Base-by-base conservation (phyloP, 495 filamentous ascomycete species). In the Talaromyces liani region DNA sequence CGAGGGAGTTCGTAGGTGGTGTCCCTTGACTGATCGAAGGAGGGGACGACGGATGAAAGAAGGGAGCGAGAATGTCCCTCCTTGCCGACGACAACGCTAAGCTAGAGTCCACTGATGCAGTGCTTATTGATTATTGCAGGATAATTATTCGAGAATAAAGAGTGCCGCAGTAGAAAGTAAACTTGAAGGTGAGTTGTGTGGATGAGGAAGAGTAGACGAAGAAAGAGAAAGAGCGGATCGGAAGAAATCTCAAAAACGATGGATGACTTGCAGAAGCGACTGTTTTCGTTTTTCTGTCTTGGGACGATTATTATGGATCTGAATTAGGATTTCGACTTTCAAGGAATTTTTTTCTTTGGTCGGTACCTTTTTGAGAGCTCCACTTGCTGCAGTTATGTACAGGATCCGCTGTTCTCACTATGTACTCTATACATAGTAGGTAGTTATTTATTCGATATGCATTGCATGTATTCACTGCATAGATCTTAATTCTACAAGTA, bases 271-370 rank as follows among this genome's bases (percentile, higher is more conserved):
- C 22, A 56, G 27, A 29, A 56, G 53, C 49, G 18, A 54, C 49
- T 61, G 59, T 61, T 61, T 61, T 61, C 59, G 59, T 61, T 61
- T 61, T 61, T 12, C 59, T 61, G 59, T 61, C 59, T 61, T 61
- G 59, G 59, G 59, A 45, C 29, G 49, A 22, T 49, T 49, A 53
- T 54, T 54, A 54, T 27, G 51, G 51, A 54, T 54, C 51, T 54
- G 14, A 22, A 24, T 27, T 24, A 27, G 18, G 3, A 45, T 45
- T 7, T 49, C 36, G 14, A 41, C 6, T 49, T 49, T 49, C 45
- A 18, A 20, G 45, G 45, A 49, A 27, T 56, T 56, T 56, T 56
- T 56, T 56, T 49, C 45, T 49, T 49, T 49, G 45, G 45, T 49
- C 45, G 45, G 45, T 49, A 49, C 45, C 45, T 49, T 49, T 47